phyloP scores from a whole-genome alignment of 305 asterid genomes.

The Nicotiana rustica region DNA sequence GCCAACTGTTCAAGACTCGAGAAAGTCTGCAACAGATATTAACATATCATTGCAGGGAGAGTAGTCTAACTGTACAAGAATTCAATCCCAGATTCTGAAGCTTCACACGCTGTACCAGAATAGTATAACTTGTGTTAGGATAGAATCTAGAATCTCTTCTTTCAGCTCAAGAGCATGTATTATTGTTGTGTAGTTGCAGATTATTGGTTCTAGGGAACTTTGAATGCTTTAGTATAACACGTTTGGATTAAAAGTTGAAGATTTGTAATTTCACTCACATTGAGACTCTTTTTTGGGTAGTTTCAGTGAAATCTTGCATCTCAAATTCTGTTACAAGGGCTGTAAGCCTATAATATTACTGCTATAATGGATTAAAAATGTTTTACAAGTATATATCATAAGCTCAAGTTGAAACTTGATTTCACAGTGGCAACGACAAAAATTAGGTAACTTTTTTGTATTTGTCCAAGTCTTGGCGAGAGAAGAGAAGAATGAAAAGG shows the following conservation, averaged over 20 bases:
- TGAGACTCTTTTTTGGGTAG: not conserved
- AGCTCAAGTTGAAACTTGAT: not conserved
- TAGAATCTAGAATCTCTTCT: constrained; percentile 5
- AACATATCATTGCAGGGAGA: constrained; percentile 72
- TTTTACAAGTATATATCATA: not conserved
- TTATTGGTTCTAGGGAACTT: constrained; percentile 12
- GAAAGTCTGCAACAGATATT: constrained; percentile 67
- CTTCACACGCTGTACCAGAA: constrained; percentile 9
- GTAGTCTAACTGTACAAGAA: constrained; percentile 30
- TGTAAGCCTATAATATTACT: constrained; percentile 1
- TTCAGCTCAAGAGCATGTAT: not conserved
- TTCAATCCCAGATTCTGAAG: constrained; percentile 23
- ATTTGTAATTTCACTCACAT: not conserved
- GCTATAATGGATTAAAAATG: not conserved
- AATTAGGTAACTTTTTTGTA: too few species aligned
- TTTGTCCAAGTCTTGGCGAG: too few species aligned
- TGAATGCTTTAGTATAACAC: not conserved
- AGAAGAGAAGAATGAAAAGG: too few species aligned
- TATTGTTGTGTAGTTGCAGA: constrained; percentile 11
- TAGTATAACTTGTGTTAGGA: not conserved
- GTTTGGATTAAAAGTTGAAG: constrained; percentile 14
- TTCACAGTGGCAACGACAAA: not conserved
- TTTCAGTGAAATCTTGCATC: constrained; percentile 2
- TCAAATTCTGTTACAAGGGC: not conserved
- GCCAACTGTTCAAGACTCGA: constrained; percentile 53